Evolutionary conservation across 345 rosid genomes (phyloP), one percentile per base, ranked within the genome.

Genomic region (Linum lewisii): DNA sequence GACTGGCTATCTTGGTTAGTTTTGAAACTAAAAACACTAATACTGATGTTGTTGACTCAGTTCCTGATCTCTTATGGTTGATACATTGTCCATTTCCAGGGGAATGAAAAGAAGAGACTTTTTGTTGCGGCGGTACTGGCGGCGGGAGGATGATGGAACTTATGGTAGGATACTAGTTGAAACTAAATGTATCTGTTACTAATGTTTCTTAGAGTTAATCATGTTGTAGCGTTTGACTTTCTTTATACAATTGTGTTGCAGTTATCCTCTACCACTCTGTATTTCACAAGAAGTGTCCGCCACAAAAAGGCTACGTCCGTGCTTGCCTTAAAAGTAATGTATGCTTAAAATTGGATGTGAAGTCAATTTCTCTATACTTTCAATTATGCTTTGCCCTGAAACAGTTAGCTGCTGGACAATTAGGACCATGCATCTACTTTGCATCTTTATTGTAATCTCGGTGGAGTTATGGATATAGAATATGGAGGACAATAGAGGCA

Each of bases 321-420:
- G 95, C 88, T 67, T 84, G 90, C 95, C 92, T 91, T 79, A 88
- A 86, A 88, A 88, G 95, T 86, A 91, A 88, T 79, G 90, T 84
- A 84, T 76, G 95, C 96, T 80, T 71, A 65, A 57, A 59, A 66
- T 74, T 77, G 45, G 24, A 58, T 67, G 44, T 54, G 47, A 66
- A 67, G 14, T 63, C 57, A 60, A 26, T 64, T 67, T 54, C 14
- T 14, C 25, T n/a, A 26, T 15, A 18, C 4, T 53, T 66, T 42
- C 47, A 42, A 42, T 14, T 42, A 42, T 42, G 47, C 18, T 29
- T 29, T 29, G 7, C 7, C 34, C 34, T 42, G 47, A 42, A 29
- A 29, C 34, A 5, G 7, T 29, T 29, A 29, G 34, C 7, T 29
- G 7, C 34, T 29, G 34, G 34, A 29, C 7, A 42, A 15, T 10